phyloP scores from a whole-genome alignment of 169 alveolate genomes.

The Plasmodium ovale region DNA sequence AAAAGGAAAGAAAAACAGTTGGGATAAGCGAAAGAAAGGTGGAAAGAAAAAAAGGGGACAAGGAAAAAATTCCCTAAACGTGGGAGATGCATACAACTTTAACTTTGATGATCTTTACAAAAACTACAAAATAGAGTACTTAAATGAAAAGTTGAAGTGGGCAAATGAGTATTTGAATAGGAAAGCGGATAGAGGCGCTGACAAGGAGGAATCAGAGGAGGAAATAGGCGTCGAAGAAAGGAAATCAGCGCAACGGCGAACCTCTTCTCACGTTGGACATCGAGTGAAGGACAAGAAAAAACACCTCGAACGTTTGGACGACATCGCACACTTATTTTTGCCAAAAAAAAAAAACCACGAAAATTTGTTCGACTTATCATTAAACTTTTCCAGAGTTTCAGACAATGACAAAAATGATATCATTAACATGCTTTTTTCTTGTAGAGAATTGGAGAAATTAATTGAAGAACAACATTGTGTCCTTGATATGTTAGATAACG shows the following conservation, averaged over 20 bases:
- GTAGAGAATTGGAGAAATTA: conserved; percentile 86
- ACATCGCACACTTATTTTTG: conserved; percentile 44
- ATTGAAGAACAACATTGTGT: conserved; percentile 89
- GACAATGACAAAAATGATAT: conserved; percentile 83
- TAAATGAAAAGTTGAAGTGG: conserved; percentile 37
- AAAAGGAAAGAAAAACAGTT: background rate
- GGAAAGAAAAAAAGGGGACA: background rate
- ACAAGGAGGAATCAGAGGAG: background rate
- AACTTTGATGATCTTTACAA: conserved; percentile 34
- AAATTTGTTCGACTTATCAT: conserved; percentile 31
- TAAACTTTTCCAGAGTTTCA: conserved; percentile 16
- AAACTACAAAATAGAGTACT: conserved; percentile 58
- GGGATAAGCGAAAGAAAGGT: background rate
- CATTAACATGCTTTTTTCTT: conserved; percentile 84
- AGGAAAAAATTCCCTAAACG: background rate
- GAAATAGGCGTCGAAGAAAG: background rate
- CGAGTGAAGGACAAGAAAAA: background rate
- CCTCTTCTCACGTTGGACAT: background rate
- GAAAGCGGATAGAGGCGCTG: background rate
- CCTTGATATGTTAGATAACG: conserved; percentile 88
- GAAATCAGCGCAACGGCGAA: too few relatives aligned
- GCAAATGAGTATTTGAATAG: conserved; percentile 50
- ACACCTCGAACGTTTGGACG: conserved; percentile 35
- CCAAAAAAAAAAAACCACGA: conserved; percentile 29
- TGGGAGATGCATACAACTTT: conserved; percentile 42